Conservation (phyloP, 192 early-diverging fungal genomes). For the Podila clonocystis region DNA sequence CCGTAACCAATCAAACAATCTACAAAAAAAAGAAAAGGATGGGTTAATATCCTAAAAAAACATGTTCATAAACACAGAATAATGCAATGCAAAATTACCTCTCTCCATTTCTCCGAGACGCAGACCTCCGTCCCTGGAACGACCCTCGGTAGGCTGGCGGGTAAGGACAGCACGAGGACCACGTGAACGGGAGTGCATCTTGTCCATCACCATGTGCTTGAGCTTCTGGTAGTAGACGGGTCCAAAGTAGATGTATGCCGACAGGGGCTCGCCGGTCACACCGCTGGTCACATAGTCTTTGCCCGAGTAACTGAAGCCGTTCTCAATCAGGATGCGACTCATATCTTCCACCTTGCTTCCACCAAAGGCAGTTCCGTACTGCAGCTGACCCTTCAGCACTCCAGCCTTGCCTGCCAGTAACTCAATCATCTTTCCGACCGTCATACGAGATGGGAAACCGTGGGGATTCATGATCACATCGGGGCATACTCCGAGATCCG, state of each 20-base stretch:
- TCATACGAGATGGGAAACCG: conserved; percentile 99
- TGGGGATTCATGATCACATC: conserved; percentile 99
- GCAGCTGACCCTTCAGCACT: conserved; percentile 88
- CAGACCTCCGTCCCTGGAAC: conserved; percentile 95
- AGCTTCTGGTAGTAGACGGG: conserved; percentile 97
- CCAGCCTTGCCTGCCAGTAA: conserved; percentile 96
- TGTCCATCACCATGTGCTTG: conserved; percentile 99
- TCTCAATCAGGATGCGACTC: conserved; percentile 89
- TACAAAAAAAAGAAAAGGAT: neutral
- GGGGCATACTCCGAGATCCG: conserved; percentile 88
- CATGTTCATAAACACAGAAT: neutral
- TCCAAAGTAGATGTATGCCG: conserved; percentile 97
- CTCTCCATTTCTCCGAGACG: conserved; percentile 99
- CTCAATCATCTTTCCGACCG: conserved; percentile 99
- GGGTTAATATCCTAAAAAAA: neutral
- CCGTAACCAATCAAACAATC: conserved; percentile 99
- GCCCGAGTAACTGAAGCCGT: conserved; percentile 96
- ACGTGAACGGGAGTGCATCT: conserved; percentile 94
- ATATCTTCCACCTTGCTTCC: conserved; percentile 97
- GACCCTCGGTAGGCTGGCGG: conserved; percentile 97
- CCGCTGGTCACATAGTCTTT: conserved; percentile 96
- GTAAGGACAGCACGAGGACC: conserved; percentile 94
- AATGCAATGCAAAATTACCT: conserved; percentile 22
- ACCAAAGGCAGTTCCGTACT: conserved; percentile 97
- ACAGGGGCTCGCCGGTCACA: conserved; percentile 89